Evolutionary conservation across 1,284 basidiomycete genomes (phyloP).

Genomic region (Vanrija sp.): DNA sequence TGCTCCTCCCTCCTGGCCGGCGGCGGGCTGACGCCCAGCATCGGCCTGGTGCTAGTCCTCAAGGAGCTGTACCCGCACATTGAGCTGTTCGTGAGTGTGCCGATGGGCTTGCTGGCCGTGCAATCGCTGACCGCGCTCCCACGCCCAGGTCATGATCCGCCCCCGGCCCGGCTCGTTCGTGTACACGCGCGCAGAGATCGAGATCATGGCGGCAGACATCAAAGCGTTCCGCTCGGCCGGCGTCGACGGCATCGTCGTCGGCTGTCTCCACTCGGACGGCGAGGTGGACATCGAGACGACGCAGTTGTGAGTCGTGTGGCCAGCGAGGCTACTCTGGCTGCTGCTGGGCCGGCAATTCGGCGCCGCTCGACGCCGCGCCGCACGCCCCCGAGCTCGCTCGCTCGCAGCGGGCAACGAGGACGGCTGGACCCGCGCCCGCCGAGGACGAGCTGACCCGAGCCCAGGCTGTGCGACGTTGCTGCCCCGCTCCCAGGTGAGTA

Average conservation of each 20-base stretch:
- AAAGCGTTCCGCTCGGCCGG: conserved; percentile 46
- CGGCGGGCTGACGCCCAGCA: conserved; percentile 71
- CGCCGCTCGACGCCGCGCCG: no score
- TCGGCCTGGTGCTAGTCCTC: conserved; percentile 63
- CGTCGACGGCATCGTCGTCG: conserved; percentile 66
- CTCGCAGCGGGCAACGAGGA: neutral
- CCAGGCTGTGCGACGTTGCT: conserved; percentile 56
- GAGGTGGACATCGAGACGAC: conserved; percentile 59
- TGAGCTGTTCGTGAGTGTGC: conserved; percentile 61
- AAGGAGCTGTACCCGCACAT: conserved; percentile 53
- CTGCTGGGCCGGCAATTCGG: no score
- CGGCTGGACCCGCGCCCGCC: no score
- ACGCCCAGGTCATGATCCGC: conserved; percentile 65
- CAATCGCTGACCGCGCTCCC: conserved; percentile 3
- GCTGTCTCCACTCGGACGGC: conserved; percentile 60
- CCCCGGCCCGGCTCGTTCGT: conserved; percentile 72
- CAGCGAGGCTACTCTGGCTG: neutral
- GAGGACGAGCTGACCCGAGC: neutral
- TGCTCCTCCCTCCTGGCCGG: conserved; percentile 63
- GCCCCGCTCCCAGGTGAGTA: conserved; percentile 60
- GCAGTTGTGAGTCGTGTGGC: conserved; percentile 49
- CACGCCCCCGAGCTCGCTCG: neutral
- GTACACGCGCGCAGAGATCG: conserved; percentile 62
- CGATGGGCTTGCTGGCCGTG: neutral
- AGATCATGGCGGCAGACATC: conserved; percentile 71